Conservation (phyloP, 2,329 filamentous ascomycete genomes). For the Trichoderma pleuroti region DNA sequence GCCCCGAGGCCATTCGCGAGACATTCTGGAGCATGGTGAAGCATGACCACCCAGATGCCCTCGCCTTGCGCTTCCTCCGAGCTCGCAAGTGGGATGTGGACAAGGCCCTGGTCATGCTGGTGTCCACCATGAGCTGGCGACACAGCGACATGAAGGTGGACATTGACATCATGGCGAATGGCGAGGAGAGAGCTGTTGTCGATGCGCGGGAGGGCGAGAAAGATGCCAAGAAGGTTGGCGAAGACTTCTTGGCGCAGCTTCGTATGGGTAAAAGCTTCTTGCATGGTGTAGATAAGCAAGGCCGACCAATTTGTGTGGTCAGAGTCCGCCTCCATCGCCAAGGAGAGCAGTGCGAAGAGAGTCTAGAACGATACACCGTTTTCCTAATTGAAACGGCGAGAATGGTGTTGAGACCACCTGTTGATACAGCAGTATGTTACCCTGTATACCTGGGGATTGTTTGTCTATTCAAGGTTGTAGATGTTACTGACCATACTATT, state of each 20-base stretch:
- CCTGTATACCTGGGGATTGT: too few species aligned
- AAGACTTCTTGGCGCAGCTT: slow-evolving; percentile 77
- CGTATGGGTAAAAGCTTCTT: slow-evolving; percentile 90
- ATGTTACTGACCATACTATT: background rate
- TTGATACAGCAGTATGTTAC: slow-evolving; percentile 82
- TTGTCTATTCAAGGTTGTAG: background rate
- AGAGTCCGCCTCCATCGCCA: slow-evolving; percentile 76
- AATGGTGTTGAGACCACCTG: slow-evolving; percentile 70
- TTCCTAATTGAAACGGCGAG: slow-evolving; percentile 93
- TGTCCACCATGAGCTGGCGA: slow-evolving; percentile 93
- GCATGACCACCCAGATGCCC: slow-evolving; percentile 86
- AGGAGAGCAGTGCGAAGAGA: slow-evolving; percentile 77
- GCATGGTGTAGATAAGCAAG: slow-evolving; percentile 80
- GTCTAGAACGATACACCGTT: slow-evolving; percentile 84
- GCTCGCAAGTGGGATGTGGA: slow-evolving; percentile 96
- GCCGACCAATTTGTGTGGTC: slow-evolving; percentile 83
- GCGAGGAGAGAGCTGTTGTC: slow-evolving; percentile 65
- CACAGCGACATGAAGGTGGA: slow-evolving; percentile 81
- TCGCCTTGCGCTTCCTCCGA: slow-evolving; percentile 76
- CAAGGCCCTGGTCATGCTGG: slow-evolving; percentile 87
- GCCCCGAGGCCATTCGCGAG: slow-evolving; percentile 72
- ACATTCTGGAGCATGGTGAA: slow-evolving; percentile 95
- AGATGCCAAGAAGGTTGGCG: slow-evolving; percentile 58
- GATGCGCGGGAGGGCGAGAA: slow-evolving; percentile 55
- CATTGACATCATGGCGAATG: slow-evolving; percentile 75